Evolutionary conservation across 768 basidiomycete genomes (phyloP).

Genomic region (Tremella yokohamensis): DNA sequence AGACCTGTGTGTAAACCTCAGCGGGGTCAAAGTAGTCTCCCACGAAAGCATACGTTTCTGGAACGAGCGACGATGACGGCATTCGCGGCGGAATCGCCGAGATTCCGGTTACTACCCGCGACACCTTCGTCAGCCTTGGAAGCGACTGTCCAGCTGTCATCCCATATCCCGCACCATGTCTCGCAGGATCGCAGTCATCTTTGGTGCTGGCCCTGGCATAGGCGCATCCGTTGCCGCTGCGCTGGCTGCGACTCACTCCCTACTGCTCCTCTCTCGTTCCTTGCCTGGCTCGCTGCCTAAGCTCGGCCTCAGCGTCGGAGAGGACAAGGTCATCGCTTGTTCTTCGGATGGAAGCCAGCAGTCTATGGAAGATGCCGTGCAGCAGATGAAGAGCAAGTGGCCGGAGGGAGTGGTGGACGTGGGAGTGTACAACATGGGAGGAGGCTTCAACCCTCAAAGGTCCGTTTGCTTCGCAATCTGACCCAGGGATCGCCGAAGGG

Average conservation of each 20-base stretch:
- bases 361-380: conserved; percentile 29
- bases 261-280: conserved; percentile 45
- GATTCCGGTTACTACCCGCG: no score
- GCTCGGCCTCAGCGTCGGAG: conserved; percentile 22
- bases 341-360: conserved; percentile 27
- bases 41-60: no score
- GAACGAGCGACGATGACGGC: no score
- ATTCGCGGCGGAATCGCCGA: no score
- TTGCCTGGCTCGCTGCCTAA: conserved; percentile 28
- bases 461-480: no score
- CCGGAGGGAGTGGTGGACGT: conserved; percentile 38
- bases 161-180: conserved; percentile 6
- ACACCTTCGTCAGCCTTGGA: no score
- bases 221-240: conserved; percentile 22
- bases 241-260: conserved; percentile 40
- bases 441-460: conserved; percentile 24
- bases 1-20: no score
- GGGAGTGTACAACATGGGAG: conserved; percentile 38
- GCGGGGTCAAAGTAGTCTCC: no score
- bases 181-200: conserved; percentile 26
- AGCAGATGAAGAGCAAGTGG: conserved; percentile 34
- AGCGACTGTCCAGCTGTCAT: no score
- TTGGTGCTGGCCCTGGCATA: conserved; percentile 31
- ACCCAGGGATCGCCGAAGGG: no score
- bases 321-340: conserved; percentile 24